Evolutionary conservation across 2,329 filamentous ascomycete genomes (phyloP), one percentile per base, ranked within the genome.

Genomic region (Penicillium thymicola): DNA sequence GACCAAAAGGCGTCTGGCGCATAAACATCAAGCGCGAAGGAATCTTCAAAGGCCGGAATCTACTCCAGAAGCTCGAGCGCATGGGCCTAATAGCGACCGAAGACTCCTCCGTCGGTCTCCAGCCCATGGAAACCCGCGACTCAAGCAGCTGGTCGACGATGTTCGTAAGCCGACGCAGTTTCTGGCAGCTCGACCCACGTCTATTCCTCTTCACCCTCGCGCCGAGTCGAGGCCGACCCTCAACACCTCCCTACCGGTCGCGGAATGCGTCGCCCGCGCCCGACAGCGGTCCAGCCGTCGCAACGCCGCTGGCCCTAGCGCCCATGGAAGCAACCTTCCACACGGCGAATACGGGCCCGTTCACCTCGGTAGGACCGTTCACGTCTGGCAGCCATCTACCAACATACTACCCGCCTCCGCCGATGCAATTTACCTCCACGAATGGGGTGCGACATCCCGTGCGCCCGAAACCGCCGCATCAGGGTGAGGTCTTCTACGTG

Each of bases 131-230:
- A 42, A 83, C 87, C 49, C 83, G 85, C 45, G 79, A 81, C 36
- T 79, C 83, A 10, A 82, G 86, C 41, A 85, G 83, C 51, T 96
- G 90, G 89, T 80, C 81, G 28, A 79, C 84, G 49, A 92, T 96
- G 88, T 97, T 94, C 70, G 88, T 92, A 41, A 89, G 87, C 55
- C 84, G 86, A 40, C 82, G 84, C 59, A 86, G 86, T 67, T 99
- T 97, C 75, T 99, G 94, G 94, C 94, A 97, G 76, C 82, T 94
- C 3, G 91, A 95, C 41, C 85, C 89, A 0, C 84, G 90, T 6
- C 82, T 96, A 49, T 97, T 96, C 70, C 84, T 97, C 45, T 96
- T 96, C 76, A 91, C 89, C 0, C 80, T 93, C 28, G 85, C 88
- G 46, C 90, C 89, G 0, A 78, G 78, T 42, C 65, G 66, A 28